Conservation (phyloP, 2,329 filamentous ascomycete genomes). For the Alternaria novae-zelandiae region DNA sequence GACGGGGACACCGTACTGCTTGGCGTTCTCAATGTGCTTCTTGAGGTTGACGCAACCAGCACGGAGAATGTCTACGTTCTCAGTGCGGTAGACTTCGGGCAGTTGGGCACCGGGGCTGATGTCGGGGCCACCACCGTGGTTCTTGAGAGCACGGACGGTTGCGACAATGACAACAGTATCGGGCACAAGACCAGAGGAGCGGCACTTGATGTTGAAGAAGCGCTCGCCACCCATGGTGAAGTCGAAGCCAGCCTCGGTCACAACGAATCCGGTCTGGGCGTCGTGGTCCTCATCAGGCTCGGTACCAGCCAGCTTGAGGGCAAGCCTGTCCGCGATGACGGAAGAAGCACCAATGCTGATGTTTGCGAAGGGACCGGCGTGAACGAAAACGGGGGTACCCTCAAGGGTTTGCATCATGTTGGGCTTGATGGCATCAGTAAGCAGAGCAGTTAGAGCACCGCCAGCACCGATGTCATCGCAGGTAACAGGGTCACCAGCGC, state of each 20-base stretch:
- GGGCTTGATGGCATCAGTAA: constrained; percentile 98
- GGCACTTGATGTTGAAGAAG: constrained; percentile 99
- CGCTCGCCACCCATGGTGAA: constrained; percentile 99
- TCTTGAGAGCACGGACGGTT: constrained; percentile 93
- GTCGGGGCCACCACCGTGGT: constrained; percentile 94
- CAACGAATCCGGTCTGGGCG: constrained; percentile 86
- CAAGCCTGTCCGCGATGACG: constrained; percentile 92
- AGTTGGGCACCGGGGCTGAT: constrained; percentile 86
- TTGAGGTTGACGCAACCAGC: constrained; percentile 91
- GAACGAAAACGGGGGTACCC: constrained; percentile 95
- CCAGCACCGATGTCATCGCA: constrained; percentile 94
- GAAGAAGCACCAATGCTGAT: constrained; percentile 98
- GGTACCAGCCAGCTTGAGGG: constrained; percentile 92
- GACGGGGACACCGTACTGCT: constrained; percentile 86
- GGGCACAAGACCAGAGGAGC: constrained; percentile 87
- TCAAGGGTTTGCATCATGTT: constrained; percentile 99
- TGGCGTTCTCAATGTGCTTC: constrained; percentile 94
- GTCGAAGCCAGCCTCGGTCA: constrained; percentile 97
- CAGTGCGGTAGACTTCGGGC: constrained; percentile 86
- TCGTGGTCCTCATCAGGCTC: constrained; percentile 87
- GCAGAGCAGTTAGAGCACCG: constrained; percentile 89
- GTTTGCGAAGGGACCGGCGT: constrained; percentile 97
- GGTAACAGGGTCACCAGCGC: constrained; percentile 85
- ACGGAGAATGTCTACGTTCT: constrained; percentile 90
- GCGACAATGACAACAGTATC: constrained; percentile 95